Base-by-base conservation (phyloP, 371 early-diverging fungal species). In the Rhizomucor pusillus region DNA sequence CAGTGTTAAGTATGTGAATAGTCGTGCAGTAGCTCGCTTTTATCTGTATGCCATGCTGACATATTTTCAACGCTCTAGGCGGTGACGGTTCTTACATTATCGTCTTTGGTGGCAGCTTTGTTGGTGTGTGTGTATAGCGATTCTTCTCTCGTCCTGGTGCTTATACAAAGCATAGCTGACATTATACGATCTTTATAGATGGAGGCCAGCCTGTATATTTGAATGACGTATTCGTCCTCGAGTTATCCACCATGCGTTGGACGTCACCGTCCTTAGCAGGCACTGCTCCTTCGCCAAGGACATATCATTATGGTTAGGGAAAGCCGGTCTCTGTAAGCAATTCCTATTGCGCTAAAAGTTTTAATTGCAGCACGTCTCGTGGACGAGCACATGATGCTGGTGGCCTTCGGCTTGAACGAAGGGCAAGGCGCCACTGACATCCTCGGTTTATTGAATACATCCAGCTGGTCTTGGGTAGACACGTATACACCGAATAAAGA, bases 181-280 rank as follows among this genome's bases (percentile, higher is more conserved):
- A n/a, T n/a, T n/a, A n/a, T n/a, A n/a, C n/a, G 29, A 29, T 29
- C 29, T 29, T 5, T 5, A 29, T 29, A 29, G 44, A 52, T 52
- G 60, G 60, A 33, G 53, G 59, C 25, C 40, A 59, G 10, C 51
- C 39, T 18, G 52, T 40, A 11, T 54, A 59, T 13, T 47, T 74
- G 20, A 74, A 74, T 20, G 75, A 74, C 50, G 63, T 74, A 0
- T 74, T 74, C 50, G 60, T 66, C 34, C 43, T 74, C 14, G 65
- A 71, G 12, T 40, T 74, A 11, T 43, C 55, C 14, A 66, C 67
- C 3, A 63, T 71, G 61, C 60, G 63, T 16, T 74, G 75, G 75
- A 62, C 57, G 6, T 65, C 75, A 19, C 75, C 75, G 11, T 55
- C 62, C 5, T 56, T 71, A 29, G 54, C 51, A 22, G 71, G 71